These are phyloP conservation scores for Talaromyces sp. DNA, from an alignment of 2,329 filamentous ascomycete genomes.

Conservation along the genomic window DNA sequence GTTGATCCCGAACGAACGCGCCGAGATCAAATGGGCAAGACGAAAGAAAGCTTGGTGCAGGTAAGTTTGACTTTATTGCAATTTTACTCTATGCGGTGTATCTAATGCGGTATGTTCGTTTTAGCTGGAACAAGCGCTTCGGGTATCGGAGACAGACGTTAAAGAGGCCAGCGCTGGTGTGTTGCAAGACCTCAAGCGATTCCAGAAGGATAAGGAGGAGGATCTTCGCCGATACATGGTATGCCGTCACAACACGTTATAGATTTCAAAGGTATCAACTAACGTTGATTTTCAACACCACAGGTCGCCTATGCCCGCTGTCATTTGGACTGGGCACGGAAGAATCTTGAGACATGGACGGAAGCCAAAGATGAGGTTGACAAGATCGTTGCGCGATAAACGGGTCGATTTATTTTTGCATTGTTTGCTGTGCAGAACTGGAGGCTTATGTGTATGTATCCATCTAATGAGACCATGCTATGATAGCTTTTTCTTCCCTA, in stretches of 20 bases:
- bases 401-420: background rate
- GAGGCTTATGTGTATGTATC: conserved; percentile 7
- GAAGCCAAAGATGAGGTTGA: conserved; percentile 81
- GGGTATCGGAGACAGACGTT: conserved; percentile 84
- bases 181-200: conserved; percentile 81
- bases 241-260: conserved; percentile 34
- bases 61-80: conserved; percentile 28
- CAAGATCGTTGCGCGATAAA: conserved; percentile 61
- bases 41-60: conserved; percentile 72
- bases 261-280: background rate
- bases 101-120: conserved; percentile 17
- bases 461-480: conserved; percentile 8
- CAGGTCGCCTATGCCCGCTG: conserved; percentile 88
- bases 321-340: conserved; percentile 90
- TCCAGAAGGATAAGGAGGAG: conserved; percentile 93
- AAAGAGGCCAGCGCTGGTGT: conserved; percentile 87
- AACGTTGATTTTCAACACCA: conserved; percentile 10
- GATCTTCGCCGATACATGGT: conserved; percentile 96
- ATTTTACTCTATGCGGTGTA: background rate
- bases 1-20: conserved; percentile 90
- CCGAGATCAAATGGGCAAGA: conserved; percentile 92
- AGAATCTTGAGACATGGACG: conserved; percentile 87
- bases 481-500: background rate
- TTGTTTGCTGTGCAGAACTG: conserved; percentile 2
- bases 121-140: conserved; percentile 83